Percentiles rank a stretch among this genome's conserved stretches.
Evolutionary conservation across 352 stramenopile species (phyloP).

Genomic region (Pythium chondricola): DNA sequence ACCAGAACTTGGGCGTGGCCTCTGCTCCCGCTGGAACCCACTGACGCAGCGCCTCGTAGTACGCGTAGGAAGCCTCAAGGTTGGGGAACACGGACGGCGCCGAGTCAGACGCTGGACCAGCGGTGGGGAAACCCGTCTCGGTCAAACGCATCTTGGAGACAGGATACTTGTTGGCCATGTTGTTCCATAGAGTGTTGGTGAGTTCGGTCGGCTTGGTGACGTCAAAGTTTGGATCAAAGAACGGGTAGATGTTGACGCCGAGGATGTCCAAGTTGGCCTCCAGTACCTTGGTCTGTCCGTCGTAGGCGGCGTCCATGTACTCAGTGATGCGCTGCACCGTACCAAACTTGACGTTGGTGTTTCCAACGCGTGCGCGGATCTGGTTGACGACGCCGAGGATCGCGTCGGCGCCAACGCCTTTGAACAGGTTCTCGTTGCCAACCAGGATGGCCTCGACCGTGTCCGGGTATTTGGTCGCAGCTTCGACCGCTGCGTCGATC

Average conservation of each 20-base stretch:
- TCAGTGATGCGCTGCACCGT: slow-evolving; percentile 36
- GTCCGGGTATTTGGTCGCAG: slow-evolving; percentile 12
- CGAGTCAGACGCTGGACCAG: slow-evolving; percentile 24
- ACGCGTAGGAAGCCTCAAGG: slow-evolving; percentile 22
- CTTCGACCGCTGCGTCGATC: slow-evolving; percentile 17
- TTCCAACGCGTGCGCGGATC: slow-evolving; percentile 24
- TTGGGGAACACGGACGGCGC: slow-evolving; percentile 31
- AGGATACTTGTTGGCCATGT: slow-evolving; percentile 31
- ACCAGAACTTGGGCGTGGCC: slow-evolving; percentile 23
- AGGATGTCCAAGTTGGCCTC: slow-evolving; percentile 36
- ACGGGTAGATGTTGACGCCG: slow-evolving; percentile 56
- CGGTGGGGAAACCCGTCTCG: slow-evolving; percentile 54
- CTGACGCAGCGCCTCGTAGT: slow-evolving; percentile 20
- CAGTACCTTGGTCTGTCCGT: slow-evolving; percentile 24
- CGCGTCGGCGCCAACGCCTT: slow-evolving; percentile 16
- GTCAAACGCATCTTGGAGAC: slow-evolving; percentile 37
- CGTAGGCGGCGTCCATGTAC: slow-evolving; percentile 32
- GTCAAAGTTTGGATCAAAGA: slow-evolving; percentile 53
- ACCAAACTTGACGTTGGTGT: slow-evolving; percentile 10
- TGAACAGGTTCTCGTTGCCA: slow-evolving; percentile 25
- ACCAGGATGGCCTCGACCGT: slow-evolving; percentile 20
- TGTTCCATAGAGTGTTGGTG: slow-evolving; percentile 34
- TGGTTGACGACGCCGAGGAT: slow-evolving; percentile 21
- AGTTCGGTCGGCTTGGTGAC: slow-evolving; percentile 30
- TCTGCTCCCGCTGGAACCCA: slow-evolving; percentile 16